Base-by-base conservation (phyloP, 148 eudicot genomes). In the Polygonum maritimum region DNA sequence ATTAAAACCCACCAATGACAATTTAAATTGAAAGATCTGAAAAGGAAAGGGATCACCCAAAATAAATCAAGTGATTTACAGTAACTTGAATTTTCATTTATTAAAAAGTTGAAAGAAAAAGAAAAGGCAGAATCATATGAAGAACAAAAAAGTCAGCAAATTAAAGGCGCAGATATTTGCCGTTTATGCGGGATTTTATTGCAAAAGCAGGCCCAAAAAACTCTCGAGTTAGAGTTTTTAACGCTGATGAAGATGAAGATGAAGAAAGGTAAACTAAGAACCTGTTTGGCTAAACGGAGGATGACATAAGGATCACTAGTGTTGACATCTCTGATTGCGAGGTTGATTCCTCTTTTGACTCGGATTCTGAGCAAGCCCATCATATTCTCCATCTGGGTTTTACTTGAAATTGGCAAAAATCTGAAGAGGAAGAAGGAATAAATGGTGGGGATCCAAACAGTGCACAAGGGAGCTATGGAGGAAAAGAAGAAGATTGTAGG, bases 241-340 rank as follows among this genome's bases (percentile, higher is more conserved):
- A 8, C 7, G 11, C 4, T 16, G 57, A 51, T 15, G 57, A 49
- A 15, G 57, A 51, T 12, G n/a, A 15, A 51, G 9, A 14, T 51
- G 1, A 3, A 51, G 57, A 10, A 49, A 49, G 54, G 2, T 12
- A 49, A 49, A 26, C 1, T 26, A n/a, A n/a, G 5, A 15, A 70
- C 76, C 76, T 49, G 76, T 74, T 60, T 60, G 71, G 48, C 78
- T 19, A 44, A 57, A 12, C 78, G 78, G 48, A 76, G 69, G 48
- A 76, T 19, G 49, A 76, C 78, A 15, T 76, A 76, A 21, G 78
- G 78, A 60, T 76, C 78, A 60, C 78, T 76, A 14, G 8, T 76
- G 71, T 31, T 62, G 69, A 26, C 38, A 31, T 76, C 78, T 57
- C 78, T 38, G 71, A 76, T 31, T 7, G 78, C 78, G 26, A 76